Evolutionary conservation across 495 filamentous ascomycete genomes (phyloP), one percentile per base, ranked within the genome.

Genomic region (Penicillium steckii): DNA sequence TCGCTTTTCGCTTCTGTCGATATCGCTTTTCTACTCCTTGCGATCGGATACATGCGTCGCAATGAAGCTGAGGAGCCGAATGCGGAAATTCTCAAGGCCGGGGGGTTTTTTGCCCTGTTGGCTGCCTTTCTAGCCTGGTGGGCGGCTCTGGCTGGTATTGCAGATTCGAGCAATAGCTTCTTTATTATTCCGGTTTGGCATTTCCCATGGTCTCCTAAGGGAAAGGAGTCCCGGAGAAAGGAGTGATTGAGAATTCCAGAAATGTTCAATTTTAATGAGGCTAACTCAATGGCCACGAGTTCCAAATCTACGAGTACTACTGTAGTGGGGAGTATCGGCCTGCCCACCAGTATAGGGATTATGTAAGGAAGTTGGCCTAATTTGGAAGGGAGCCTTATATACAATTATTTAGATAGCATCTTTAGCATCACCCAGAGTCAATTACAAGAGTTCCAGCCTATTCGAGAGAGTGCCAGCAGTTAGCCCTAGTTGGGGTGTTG

Each of bases 81-180:
- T 48, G 33, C 52, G 0, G 68, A 55, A n/a, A 68, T 87, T 44
- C 73, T 80, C 61, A 85, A 85, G 66, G 84, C 88, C 15, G 91
- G 89, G 30, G 92, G 91, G 42, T 79, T 83, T 52, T 95, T 95
- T 53, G 89, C 87, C 26, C 69, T 95, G 46, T 53, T 95, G 1
- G 87, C 88, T 0, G 87, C 90, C 1, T 95, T 97, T 69, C 59
- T 89, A 52, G 90, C 90, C 2, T 95, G 91, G 92, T 96, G 92
- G 66, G 90, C 91, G 59, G 90, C 90, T 9, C 77, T 95, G 59
- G 91, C 90, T 44, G 91, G 92, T 85, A 83, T 96, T 57, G 87
- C 85, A 18, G 91, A 96, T 63, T 65, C 64, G 25, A 79, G 72
- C 67, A 89, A 86, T 72, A 91, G 88, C 62, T 96, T 96, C 83